These are phyloP conservation scores for Fusarium sp. DNA, from an alignment of 2,329 filamentous ascomycete genomes.

Conservation along the genomic window DNA sequence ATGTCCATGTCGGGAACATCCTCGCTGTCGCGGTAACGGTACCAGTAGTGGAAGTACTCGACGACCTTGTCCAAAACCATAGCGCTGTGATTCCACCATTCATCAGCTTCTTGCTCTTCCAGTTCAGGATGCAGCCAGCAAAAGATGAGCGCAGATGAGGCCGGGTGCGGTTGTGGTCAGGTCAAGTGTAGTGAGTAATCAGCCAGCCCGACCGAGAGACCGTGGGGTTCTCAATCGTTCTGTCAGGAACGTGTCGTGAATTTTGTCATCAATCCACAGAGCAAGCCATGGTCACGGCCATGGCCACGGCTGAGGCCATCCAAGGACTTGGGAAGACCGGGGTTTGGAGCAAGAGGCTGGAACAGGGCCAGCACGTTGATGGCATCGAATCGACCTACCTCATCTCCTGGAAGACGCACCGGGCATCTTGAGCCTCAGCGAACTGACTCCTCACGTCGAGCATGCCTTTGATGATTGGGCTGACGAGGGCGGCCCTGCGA, in stretches of 20 bases:
- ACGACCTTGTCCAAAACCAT: slow-evolving; percentile 80
- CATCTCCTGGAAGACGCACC: slow-evolving; percentile 74
- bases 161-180: slow-evolving; percentile 53
- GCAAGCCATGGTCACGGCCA: slow-evolving; percentile 7
- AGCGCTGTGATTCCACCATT: slow-evolving; percentile 58
- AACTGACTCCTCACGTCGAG: slow-evolving; percentile 74
- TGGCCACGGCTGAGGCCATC: slow-evolving; percentile 5
- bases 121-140: slow-evolving; percentile 19
- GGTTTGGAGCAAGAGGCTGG: slow-evolving; percentile 3
- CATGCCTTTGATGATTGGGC: slow-evolving; percentile 77
- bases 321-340: slow-evolving; percentile 2
- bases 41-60: slow-evolving; percentile 85
- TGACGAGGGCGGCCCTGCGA: slow-evolving; percentile 73
- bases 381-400: slow-evolving; percentile 59
- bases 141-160: slow-evolving; percentile 20
- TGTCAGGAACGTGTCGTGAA: slow-evolving; percentile 58
- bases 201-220: slow-evolving; percentile 53
- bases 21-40: slow-evolving; percentile 72
- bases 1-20: slow-evolving; percentile 84
- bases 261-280: slow-evolving; percentile 49
- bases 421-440: slow-evolving; percentile 67
- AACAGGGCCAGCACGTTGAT: slow-evolving; percentile 22
- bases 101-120: slow-evolving; percentile 38
- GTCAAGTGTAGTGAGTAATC: slow-evolving; percentile 70
- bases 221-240: slow-evolving; percentile 46